These are phyloP conservation scores for Rhodotorula sp. DNA, from an alignment of 1,284 basidiomycete species.

Conservation along the genomic window DNA sequence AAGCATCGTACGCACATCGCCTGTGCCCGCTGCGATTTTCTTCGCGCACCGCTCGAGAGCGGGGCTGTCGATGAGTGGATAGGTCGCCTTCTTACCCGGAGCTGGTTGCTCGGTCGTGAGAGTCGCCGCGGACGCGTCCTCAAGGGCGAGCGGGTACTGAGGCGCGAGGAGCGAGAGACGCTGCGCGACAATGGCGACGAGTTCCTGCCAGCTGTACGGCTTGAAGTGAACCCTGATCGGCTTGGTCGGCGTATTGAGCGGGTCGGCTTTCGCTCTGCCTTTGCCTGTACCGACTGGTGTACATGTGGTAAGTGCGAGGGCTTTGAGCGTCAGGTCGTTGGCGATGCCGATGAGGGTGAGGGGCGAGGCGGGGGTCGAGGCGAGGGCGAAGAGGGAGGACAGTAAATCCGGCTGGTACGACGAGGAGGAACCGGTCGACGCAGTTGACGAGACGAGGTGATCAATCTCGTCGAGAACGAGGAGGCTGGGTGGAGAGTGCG, in stretches of 20 bases:
- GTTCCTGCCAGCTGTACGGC: slow-evolving; percentile 49
- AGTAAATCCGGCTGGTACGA: slow-evolving; percentile 48
- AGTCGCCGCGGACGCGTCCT: background rate
- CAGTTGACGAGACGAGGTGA: slow-evolving; percentile 45
- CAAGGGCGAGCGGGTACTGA: slow-evolving; percentile 40
- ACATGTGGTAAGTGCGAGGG: slow-evolving; percentile 35
- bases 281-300: slow-evolving; percentile 45
- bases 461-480: slow-evolving; percentile 54
- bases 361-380: slow-evolving; percentile 37
- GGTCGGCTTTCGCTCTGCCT: slow-evolving; percentile 48
- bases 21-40: slow-evolving; percentile 50
- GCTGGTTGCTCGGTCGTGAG: background rate
- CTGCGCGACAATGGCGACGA: slow-evolving; percentile 48
- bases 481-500: slow-evolving; percentile 36
- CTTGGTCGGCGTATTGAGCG: slow-evolving; percentile 43
- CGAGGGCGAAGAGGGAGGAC: slow-evolving; percentile 48
- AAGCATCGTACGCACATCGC: slow-evolving; percentile 51
- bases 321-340: slow-evolving; percentile 46
- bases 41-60: slow-evolving; percentile 51
- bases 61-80: slow-evolving; percentile 48
- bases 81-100: slow-evolving; percentile 8
- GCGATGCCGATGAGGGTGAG: slow-evolving; percentile 47
- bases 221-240: slow-evolving; percentile 51
- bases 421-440: background rate
- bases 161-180: slow-evolving; percentile 45